Conservation (phyloP, 768 basidiomycete species). For the Russula ochroleuca region DNA sequence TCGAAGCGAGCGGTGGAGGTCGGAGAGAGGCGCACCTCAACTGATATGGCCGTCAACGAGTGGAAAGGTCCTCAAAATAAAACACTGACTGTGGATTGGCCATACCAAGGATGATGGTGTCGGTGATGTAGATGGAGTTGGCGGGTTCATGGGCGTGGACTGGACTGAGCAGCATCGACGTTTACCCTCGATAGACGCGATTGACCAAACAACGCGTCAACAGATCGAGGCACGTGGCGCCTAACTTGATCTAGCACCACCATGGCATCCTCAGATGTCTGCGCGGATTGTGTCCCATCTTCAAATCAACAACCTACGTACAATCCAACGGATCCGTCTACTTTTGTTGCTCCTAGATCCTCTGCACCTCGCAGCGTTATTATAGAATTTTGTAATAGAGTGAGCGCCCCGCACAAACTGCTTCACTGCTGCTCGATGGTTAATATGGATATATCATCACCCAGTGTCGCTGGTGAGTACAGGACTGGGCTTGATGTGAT, state of each 20-base stretch:
- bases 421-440: conserved; percentile 12
- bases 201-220: conserved; percentile 51
- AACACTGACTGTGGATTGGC: conserved; percentile 59
- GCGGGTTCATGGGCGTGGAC: conserved; percentile 15
- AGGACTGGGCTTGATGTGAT: background rate
- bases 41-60: conserved; percentile 37
- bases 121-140: conserved; percentile 19
- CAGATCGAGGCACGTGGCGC: conserved; percentile 27
- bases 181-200: background rate
- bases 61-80: background rate
- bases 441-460: background rate
- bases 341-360: conserved; percentile 53
- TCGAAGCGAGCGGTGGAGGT: conserved; percentile 72
- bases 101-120: conserved; percentile 38
- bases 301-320: conserved; percentile 4
- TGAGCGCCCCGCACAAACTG: conserved; percentile 39
- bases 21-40: conserved; percentile 76
- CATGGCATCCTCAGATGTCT: background rate
- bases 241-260: background rate
- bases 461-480: conserved; percentile 75
- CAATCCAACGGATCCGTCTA: conserved; percentile 42
- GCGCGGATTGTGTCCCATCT: background rate
- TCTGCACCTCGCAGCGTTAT: conserved; percentile 53
- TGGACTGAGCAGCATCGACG: background rate
- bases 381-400: conserved; percentile 92